A percentile compares a stretch with the other conserved stretches of the same genome.
Evolutionary conservation across 2,329 filamentous ascomycete genomes (phyloP).

Genomic region (Colletotrichum falcatum): DNA sequence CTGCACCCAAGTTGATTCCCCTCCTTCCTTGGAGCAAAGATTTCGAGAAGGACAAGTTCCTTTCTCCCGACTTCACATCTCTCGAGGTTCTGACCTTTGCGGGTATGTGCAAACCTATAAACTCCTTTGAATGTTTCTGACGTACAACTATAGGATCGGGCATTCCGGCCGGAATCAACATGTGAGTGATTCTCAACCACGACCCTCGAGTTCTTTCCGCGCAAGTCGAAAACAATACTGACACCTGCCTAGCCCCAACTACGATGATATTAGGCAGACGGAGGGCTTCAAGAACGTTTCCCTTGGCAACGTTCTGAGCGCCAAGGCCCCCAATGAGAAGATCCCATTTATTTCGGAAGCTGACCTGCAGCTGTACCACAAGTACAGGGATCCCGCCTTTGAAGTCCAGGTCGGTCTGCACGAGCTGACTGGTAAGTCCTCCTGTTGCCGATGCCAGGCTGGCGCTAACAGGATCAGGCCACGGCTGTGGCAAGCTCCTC

Average conservation of each 20-base stretch:
- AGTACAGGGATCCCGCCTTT: conserved; percentile 88
- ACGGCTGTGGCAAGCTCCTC: conserved; percentile 92
- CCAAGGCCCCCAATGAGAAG: conserved; percentile 91
- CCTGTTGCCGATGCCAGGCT: too few species aligned
- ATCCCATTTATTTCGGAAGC: conserved; percentile 88
- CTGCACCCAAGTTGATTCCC: conserved; percentile 85
- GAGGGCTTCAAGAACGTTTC: conserved; percentile 95
- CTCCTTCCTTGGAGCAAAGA: conserved; percentile 88
- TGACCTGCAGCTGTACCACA: conserved; percentile 82
- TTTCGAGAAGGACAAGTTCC: conserved; percentile 96
- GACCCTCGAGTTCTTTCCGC: background rate
- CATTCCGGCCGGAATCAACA: conserved; percentile 77
- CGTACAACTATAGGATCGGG: conserved; percentile 64
- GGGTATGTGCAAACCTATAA: conserved; percentile 34
- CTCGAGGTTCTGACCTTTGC: conserved; percentile 89
- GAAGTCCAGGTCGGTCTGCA: conserved; percentile 97
- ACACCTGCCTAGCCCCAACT: conserved; percentile 63
- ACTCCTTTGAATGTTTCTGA: background rate
- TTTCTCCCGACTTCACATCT: conserved; percentile 95
- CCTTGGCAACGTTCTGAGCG: conserved; percentile 90
- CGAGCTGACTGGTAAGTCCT: conserved; percentile 70
- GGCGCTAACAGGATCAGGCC: conserved; percentile 61
- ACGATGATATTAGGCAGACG: conserved; percentile 82
- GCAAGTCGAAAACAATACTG: conserved; percentile 16
- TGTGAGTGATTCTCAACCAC: conserved; percentile 50